Percentiles rank a stretch among this genome's conserved stretches.
phyloP scores from a whole-genome alignment of 2,329 filamentous ascomycete genomes.

The Nannizzia gypsea region DNA sequence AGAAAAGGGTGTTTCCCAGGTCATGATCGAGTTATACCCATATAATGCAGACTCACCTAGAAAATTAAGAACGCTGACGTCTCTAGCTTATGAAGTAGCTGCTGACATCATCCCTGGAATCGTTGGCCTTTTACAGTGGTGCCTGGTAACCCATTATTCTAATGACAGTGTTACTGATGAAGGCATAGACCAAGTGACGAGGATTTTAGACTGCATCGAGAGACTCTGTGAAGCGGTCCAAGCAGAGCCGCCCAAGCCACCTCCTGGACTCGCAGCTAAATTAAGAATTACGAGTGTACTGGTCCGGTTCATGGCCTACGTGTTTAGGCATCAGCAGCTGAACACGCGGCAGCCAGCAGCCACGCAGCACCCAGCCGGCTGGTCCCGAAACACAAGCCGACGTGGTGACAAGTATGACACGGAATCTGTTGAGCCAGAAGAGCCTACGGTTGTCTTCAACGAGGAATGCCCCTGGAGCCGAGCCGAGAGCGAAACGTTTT shows the following conservation, averaged over 20 bases:
- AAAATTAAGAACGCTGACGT: not conserved
- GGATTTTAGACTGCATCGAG: constrained; percentile 6
- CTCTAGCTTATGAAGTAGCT: not conserved
- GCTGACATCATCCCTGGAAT: constrained; percentile 9
- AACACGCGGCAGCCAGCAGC: not conserved
- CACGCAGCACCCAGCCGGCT: not conserved
- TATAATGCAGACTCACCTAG: not conserved
- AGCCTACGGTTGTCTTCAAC: not conserved
- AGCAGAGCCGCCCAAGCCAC: constrained; percentile 4
- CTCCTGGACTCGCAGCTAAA: constrained; percentile 6
- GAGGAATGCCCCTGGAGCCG: not conserved
- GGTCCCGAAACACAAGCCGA: not conserved
- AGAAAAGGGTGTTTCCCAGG: not conserved
- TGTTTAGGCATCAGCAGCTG: constrained; percentile 1
- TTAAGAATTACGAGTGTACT: constrained; percentile 9
- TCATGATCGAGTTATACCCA: not conserved
- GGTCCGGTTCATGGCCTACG: constrained; percentile 10
- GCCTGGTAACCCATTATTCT: constrained; percentile 12
- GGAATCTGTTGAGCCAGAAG: not conserved
- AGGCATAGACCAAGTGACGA: constrained; percentile 10
- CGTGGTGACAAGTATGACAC: not conserved
- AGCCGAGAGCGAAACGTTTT: constrained; percentile 1
- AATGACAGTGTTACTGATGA: constrained; percentile 3
- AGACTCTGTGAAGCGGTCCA: constrained; percentile 9
- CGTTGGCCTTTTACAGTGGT: constrained; percentile 11